These are phyloP conservation scores for Trametes hirsuta DNA, from an alignment of 1,284 basidiomycete species.

Conservation along the genomic window DNA sequence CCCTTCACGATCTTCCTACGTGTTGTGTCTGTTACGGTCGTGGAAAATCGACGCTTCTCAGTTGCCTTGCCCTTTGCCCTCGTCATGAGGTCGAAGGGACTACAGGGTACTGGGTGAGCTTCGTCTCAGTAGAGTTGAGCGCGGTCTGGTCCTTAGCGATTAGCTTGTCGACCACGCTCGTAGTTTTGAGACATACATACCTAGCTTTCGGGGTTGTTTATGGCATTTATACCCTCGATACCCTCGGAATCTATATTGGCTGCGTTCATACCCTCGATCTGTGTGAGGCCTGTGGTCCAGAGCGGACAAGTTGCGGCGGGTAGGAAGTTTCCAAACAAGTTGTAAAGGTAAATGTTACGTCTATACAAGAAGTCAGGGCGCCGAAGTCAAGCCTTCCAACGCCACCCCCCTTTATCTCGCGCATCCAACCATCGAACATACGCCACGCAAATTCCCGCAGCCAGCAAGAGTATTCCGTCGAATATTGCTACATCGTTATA, in stretches of 20 bases:
- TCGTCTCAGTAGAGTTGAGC: slow-evolving; percentile 62
- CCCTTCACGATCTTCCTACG: slow-evolving; percentile 31
- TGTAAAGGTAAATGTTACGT: slow-evolving; percentile 15
- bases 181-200: slow-evolving; percentile 65
- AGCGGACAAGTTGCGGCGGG: background rate
- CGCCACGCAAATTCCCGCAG: slow-evolving; percentile 43
- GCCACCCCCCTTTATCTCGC: slow-evolving; percentile 44
- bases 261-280: slow-evolving; percentile 5
- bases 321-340: background rate
- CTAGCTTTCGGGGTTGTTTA: background rate
- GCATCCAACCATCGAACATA: slow-evolving; percentile 50
- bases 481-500: slow-evolving; percentile 46
- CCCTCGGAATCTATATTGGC: background rate
- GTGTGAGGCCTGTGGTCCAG: background rate
- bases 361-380: background rate
- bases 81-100: slow-evolving; percentile 40
- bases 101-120: slow-evolving; percentile 41
- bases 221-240: background rate
- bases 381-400: slow-evolving; percentile 41
- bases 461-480: slow-evolving; percentile 42
- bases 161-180: slow-evolving; percentile 41
- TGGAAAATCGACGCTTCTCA: slow-evolving; percentile 32
- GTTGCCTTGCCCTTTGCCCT: slow-evolving; percentile 25
- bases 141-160: slow-evolving; percentile 33
- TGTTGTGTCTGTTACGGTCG: slow-evolving; percentile 49